Conservation (phyloP, 169 alveolate species). For the Eimeria nieschulzi region DNA sequence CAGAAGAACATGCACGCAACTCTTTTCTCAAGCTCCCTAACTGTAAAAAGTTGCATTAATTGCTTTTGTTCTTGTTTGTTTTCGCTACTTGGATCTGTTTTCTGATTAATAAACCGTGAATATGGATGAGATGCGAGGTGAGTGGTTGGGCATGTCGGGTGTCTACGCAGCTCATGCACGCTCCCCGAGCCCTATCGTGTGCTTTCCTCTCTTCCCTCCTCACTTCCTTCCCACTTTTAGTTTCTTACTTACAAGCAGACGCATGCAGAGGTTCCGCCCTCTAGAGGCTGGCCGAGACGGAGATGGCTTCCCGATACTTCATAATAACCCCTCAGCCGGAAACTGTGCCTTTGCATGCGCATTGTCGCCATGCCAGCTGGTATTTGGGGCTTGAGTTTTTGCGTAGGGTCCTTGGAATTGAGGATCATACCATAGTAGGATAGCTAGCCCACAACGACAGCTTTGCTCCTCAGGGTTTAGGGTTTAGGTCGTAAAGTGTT, state of each 20-base stretch:
- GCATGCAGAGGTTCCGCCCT: not conserved
- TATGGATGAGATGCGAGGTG: constrained; percentile 63
- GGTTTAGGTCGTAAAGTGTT: constrained; percentile 2
- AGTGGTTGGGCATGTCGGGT: not conserved
- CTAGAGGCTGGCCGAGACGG: not conserved
- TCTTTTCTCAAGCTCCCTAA: not conserved
- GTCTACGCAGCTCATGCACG: constrained; percentile 10
- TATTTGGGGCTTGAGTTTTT: not conserved
- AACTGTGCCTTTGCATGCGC: not conserved
- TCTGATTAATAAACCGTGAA: not conserved
- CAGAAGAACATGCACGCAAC: not conserved
- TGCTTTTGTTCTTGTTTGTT: not conserved
- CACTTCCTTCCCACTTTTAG: not conserved
- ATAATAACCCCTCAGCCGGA: not conserved
- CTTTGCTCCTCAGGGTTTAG: constrained; percentile 12
- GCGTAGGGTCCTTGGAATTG: not conserved
- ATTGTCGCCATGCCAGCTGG: not conserved
- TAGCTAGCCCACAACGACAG: too few species aligned
- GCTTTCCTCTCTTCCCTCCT: not conserved
- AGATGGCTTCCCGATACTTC: not conserved
- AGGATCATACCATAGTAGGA: too few species aligned
- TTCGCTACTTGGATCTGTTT: constrained; percentile 4
- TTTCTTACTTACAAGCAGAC: not conserved
- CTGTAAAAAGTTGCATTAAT: not conserved
- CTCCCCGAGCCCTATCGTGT: not conserved